A percentile compares a stretch with the other conserved stretches of the same genome.
Evolutionary conservation across 345 rosid genomes (phyloP).

Genomic region (Salix dunnii): DNA sequence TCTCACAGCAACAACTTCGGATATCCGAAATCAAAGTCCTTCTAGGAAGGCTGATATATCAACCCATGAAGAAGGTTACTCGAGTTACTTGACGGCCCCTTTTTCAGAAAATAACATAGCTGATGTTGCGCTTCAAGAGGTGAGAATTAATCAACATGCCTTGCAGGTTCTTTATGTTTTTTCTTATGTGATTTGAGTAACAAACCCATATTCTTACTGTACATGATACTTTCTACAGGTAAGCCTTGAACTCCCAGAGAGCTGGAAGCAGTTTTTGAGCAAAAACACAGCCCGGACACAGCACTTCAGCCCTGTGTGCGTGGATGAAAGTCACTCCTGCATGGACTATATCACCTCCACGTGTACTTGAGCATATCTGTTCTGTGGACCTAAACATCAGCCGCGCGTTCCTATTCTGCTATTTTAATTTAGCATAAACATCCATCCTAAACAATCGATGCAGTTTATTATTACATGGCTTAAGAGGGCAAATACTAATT

Average conservation of each 20-base stretch:
- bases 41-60: constrained; percentile 2
- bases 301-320: not conserved
- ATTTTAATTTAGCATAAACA: not conserved
- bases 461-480: not conserved
- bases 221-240: not conserved
- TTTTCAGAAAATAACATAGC: not conserved
- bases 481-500: not conserved
- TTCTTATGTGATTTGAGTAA: not conserved
- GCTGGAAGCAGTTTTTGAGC: not conserved
- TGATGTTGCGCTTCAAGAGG: not conserved
- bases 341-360: not conserved
- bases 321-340: not conserved
- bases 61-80: not conserved
- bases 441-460: not conserved
- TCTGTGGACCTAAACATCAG: not conserved
- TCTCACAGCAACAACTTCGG: not conserved
- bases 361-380: not conserved
- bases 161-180: too few relatives aligned
- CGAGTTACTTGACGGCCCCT: not conserved
- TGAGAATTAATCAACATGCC: not conserved
- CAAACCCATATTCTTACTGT: not conserved
- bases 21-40: constrained; percentile 12
- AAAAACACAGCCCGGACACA: not conserved
- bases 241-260: not conserved
- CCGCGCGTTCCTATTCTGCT: not conserved